Conservation (phyloP, 768 basidiomycete species). For the Phylloporus arenicola region DNA sequence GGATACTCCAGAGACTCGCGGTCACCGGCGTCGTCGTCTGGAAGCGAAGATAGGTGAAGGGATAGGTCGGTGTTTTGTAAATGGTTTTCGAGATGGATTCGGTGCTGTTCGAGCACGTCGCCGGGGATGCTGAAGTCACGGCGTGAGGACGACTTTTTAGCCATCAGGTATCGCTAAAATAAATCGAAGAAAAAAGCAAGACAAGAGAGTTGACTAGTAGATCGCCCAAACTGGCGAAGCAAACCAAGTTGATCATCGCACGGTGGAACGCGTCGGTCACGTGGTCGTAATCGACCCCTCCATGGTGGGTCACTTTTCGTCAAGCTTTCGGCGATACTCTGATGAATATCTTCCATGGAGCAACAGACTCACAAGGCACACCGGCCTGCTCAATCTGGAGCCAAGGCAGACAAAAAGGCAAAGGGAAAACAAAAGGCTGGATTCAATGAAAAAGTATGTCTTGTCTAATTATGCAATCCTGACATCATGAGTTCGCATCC, state of each 20-base stretch:
- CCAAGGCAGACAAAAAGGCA: conserved; percentile 72
- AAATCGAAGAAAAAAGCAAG: conserved; percentile 12
- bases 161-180: conserved; percentile 21
- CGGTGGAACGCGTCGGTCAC: conserved; percentile 6
- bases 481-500: background rate
- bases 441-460: conserved; percentile 82
- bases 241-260: conserved; percentile 16
- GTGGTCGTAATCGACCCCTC: conserved; percentile 5
- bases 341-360: conserved; percentile 45
- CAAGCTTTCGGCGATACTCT: background rate
- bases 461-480: background rate
- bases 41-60: conserved; percentile 58
- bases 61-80: conserved; percentile 70
- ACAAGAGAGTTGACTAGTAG: background rate
- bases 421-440: conserved; percentile 67
- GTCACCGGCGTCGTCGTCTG: conserved; percentile 38
- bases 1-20: conserved; percentile 62
- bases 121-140: conserved; percentile 55
- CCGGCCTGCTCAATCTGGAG: conserved; percentile 63
- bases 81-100: conserved; percentile 75
- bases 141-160: conserved; percentile 20
- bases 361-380: conserved; percentile 81
- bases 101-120: conserved; percentile 70
- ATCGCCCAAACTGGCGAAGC: background rate
- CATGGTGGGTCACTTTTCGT: conserved; percentile 8